Evolutionary conservation across 768 basidiomycete species (phyloP).

Genomic region (Leccinellum luteum): DNA sequence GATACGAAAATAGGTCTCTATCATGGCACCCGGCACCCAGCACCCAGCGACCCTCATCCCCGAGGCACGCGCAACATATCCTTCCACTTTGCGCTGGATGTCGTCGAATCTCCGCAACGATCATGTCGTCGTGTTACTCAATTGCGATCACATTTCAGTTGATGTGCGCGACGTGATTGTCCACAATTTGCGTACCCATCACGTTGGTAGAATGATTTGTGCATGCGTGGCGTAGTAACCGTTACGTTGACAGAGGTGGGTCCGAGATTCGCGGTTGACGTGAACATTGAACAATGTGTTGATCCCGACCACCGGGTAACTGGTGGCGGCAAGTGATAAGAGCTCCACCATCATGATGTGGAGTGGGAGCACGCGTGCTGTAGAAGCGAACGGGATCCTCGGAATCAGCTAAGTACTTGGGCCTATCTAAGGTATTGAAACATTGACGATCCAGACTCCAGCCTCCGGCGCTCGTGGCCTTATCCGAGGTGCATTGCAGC

Average conservation of each 20-base stretch:
- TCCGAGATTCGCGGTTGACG: neutral
- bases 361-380: constrained; percentile 1
- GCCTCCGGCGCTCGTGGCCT: neutral
- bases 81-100: neutral
- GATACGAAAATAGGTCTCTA: neutral
- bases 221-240: neutral
- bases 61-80: neutral
- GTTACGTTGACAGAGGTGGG: neutral
- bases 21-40: neutral
- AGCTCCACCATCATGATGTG: neutral
- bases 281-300: neutral
- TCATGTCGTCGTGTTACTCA: neutral
- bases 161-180: neutral
- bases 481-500: neutral
- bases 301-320: neutral
- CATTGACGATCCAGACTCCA: neutral
- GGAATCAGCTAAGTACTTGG: neutral
- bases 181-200: neutral
- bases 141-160: neutral
- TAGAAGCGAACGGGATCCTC: neutral
- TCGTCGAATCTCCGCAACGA: neutral
- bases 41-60: neutral
- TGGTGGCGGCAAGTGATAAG: neutral
- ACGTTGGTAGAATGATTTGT: neutral
- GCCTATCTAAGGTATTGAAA: neutral